phyloP scores from a whole-genome alignment of 2,329 filamentous ascomycete species.

The Penicillium sp. region DNA sequence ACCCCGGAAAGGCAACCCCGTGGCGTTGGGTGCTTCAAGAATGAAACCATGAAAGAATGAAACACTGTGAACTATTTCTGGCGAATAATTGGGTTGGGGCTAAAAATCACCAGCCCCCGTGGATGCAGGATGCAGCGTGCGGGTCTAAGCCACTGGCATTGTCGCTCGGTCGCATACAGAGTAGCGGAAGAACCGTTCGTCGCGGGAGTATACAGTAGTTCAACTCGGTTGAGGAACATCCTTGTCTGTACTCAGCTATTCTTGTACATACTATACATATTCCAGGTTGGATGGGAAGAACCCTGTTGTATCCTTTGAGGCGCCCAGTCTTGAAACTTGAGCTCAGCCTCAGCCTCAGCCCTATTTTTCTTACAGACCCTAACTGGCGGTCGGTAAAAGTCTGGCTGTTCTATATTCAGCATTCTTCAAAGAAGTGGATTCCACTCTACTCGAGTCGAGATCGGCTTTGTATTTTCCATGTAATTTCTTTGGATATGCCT shows the following conservation, averaged over 20 bases:
- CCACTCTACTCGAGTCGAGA: background rate
- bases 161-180: background rate
- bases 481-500: background rate
- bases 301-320: background rate
- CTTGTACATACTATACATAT: no score
- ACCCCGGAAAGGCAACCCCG: background rate
- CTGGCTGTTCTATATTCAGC: background rate
- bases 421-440: background rate
- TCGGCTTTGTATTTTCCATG: no score
- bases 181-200: background rate
- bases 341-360: constrained; percentile 1
- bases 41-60: no score
- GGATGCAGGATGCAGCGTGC: no score
- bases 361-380: background rate
- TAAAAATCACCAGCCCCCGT: no score
- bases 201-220: no score
- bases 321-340: background rate
- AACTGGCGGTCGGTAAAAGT: background rate
- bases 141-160: background rate
- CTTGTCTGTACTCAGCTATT: no score
- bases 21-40: no score
- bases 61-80: background rate
- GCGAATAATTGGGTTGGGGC: background rate
- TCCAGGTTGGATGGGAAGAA: background rate
- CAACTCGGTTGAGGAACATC: no score